These are phyloP conservation scores for Kluyveromyces marxianus DNA, from an alignment of 1,139 yeast species.

Conservation along the genomic window DNA sequence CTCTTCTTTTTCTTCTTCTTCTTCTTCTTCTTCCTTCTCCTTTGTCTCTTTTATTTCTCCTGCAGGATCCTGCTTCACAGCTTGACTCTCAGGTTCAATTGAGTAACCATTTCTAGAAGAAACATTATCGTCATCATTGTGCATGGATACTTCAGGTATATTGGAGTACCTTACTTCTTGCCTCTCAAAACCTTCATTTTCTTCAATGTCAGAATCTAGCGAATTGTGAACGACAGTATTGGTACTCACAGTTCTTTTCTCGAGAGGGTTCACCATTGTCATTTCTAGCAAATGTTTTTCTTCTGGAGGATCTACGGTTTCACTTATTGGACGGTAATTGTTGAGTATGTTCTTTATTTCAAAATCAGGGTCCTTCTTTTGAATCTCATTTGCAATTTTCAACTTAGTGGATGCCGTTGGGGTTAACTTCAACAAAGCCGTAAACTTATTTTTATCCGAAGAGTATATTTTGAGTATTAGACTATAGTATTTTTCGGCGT, in stretches of 20 bases:
- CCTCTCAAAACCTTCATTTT: not conserved
- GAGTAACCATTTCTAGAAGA: too few relatives aligned
- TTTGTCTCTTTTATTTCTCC: too few relatives aligned
- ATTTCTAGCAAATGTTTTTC: conserved; percentile 29
- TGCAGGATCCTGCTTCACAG: too few relatives aligned
- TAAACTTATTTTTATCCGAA: conserved; percentile 12
- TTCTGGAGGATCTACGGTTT: conserved; percentile 13
- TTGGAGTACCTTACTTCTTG: too few relatives aligned
- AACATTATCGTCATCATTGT: too few relatives aligned
- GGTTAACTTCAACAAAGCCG: conserved; percentile 11
- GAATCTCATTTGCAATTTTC: conserved; percentile 24
- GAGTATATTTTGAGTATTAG: conserved; percentile 14
- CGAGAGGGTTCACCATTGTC: conserved; percentile 35
- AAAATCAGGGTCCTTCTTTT: conserved; percentile 18
- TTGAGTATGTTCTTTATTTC: conserved; percentile 10
- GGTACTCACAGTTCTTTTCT: conserved; percentile 8
- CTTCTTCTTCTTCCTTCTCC: too few relatives aligned
- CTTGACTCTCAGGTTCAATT: too few relatives aligned
- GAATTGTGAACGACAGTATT: conserved; percentile 4
- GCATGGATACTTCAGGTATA: too few relatives aligned
- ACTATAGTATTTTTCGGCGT: conserved; percentile 20
- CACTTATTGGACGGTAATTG: conserved; percentile 5
- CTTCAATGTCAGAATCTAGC: not conserved
- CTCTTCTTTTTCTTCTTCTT: too few relatives aligned
- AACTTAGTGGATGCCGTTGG: conserved; percentile 21